Evolutionary conservation across 1,139 yeast genomes (phyloP), one percentile per base, ranked within the genome.

Genomic region (Pichia sp.): DNA sequence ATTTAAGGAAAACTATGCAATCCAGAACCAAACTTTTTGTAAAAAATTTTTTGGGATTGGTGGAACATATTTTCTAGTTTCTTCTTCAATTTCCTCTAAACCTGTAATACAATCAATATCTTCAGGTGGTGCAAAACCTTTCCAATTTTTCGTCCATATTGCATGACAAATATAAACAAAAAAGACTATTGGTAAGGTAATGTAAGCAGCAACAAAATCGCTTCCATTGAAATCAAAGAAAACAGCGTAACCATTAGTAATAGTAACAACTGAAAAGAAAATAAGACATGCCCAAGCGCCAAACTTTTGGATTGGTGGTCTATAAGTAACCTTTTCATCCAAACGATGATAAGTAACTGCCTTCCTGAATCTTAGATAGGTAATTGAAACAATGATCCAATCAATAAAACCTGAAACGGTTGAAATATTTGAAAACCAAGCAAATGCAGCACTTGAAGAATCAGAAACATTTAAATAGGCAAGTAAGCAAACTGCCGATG

Each of bases 161-260:
- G 59, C 56, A 51, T 64, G 66, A 1, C 58, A 81, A 28, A 71
- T 52, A 62, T 77, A 81, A 44, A 81, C 68, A 14, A 67, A 70
- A 0, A 77, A 30, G 47, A 81, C 74, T 42, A 81, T 72, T 30
- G 86, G 87, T 51, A 82, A 63, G 1, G 85, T 80, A 57, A 82
- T 72, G 66, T 82, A 82, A 9, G 85, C 80, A 27, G 86, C 84
- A 51, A 82, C 68, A 61, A 82, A 82, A 63, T 79, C 80, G 7
- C 72, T 61, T 4, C 65, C 72, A 45, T 70, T 68, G 62, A 73
- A 75, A 47, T 74, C 67, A 56, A 79, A 75, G 65, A 81, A 81
- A 6, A 77, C 81, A 1, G 76, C 79, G 62, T 78, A 81, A 41
- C 86, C 86, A 58, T 81, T 81, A 18, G 84, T 79, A 33, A 81